Evolutionary conservation across 2,329 filamentous ascomycete genomes (phyloP).

Genomic region (Chaetomium olivaceum): DNA sequence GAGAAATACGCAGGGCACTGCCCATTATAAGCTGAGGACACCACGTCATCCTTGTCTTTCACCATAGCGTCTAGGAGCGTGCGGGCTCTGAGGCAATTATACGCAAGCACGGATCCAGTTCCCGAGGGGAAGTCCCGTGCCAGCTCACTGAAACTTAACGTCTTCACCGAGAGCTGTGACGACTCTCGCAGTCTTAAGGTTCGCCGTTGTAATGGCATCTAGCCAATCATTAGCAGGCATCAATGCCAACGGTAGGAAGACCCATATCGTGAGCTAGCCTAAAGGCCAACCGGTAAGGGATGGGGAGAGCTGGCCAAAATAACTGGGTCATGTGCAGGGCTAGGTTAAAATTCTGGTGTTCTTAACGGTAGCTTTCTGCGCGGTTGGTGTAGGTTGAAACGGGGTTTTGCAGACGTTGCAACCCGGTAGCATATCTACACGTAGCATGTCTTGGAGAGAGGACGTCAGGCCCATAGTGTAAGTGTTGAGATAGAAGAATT

Average conservation of each 20-base stretch:
- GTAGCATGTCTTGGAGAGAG: no score
- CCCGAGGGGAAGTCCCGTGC: not conserved
- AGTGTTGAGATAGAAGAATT: no score
- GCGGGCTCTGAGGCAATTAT: not conserved
- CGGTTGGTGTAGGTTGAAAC: no score
- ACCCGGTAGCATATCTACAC: no score
- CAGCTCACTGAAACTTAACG: not conserved
- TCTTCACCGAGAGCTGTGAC: no score
- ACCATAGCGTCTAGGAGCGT: not conserved
- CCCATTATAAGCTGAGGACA: not conserved
- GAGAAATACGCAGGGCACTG: not conserved
- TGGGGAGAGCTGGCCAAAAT: no score
- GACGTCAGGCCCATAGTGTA: no score
- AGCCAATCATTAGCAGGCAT: not conserved
- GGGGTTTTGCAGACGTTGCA: no score
- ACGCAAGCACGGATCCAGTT: not conserved
- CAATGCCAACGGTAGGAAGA: not conserved
- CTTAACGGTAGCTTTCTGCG: no score
- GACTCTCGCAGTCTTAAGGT: not conserved
- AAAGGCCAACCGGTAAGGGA: not conserved
- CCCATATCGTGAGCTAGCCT: not conserved
- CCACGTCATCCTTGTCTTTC: no score
- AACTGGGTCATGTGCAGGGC: no score
- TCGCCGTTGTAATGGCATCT: not conserved
- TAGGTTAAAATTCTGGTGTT: no score